phyloP scores from a whole-genome alignment of 805 yeast species.

The Lachancea thermotolerans region DNA sequence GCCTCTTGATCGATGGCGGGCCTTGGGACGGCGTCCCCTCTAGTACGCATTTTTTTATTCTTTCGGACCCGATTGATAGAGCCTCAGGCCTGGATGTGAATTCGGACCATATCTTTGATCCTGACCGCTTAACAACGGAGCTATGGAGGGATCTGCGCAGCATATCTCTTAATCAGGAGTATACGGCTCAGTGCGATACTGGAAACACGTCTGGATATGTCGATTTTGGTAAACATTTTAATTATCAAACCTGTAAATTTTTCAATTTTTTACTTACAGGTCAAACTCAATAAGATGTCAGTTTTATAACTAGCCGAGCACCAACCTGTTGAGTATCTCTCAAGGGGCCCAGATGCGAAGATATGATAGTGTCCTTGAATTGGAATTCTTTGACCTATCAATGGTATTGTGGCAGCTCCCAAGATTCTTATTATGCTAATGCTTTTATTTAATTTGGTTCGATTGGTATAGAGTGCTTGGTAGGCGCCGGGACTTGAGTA shows the following conservation, averaged over 20 bases:
- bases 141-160: constrained; percentile 21
- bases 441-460: too few species aligned
- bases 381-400: too few species aligned
- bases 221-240: not conserved
- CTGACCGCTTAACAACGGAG: constrained; percentile 8
- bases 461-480: too few species aligned
- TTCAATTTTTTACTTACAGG: too few species aligned
- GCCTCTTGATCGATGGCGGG: constrained; percentile 45
- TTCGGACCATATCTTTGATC: constrained; percentile 27
- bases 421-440: too few species aligned
- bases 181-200: not conserved
- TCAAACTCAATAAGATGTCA: too few species aligned
- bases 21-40: constrained; percentile 37
- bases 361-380: too few species aligned
- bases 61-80: constrained; percentile 23
- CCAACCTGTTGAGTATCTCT: too few species aligned
- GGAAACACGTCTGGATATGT: not conserved
- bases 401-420: too few species aligned
- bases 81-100: constrained; percentile 21
- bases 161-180: constrained; percentile 9
- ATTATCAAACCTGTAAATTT: not conserved
- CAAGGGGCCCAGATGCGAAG: too few species aligned
- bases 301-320: too few species aligned
- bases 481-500: too few species aligned
- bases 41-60: constrained; percentile 28